These are phyloP conservation scores for Aspergillus spinulosporus DNA, from an alignment of 2,329 filamentous ascomycete genomes.

Conservation along the genomic window DNA sequence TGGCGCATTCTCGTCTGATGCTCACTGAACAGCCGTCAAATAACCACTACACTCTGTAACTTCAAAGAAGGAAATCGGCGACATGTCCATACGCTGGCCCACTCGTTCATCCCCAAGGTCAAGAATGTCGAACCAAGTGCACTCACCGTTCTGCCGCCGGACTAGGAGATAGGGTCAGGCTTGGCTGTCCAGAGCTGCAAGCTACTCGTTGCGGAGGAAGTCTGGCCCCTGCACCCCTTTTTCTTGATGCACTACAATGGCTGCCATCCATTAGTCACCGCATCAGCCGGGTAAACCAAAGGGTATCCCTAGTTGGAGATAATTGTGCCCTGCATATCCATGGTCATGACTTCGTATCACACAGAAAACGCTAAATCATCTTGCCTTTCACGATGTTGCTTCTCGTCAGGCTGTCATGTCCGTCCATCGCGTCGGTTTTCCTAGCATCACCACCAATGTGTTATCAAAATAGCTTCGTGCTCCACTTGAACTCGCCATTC, in stretches of 20 bases:
- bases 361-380: constrained; percentile 10
- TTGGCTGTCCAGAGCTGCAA: neutral
- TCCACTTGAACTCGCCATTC: constrained; percentile 14
- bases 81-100: neutral
- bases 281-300: constrained; percentile 1
- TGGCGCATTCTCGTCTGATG: neutral
- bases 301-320: constrained; percentile 3
- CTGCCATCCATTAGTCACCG: constrained; percentile 1
- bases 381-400: neutral
- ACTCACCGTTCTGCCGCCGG: constrained; percentile 3
- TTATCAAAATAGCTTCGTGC: constrained; percentile 6
- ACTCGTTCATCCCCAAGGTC: neutral
- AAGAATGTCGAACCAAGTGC: neutral
- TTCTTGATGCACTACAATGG: constrained; percentile 7
- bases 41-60: constrained; percentile 1
- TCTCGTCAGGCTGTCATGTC: neutral
- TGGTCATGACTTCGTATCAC: constrained; percentile 11
- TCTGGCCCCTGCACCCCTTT: neutral
- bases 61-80: neutral
- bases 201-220: neutral
- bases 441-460: neutral
- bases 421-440: neutral
- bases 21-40: neutral
- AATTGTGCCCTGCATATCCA: constrained; percentile 6
- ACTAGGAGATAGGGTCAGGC: neutral